phyloP scores from a whole-genome alignment of 2,329 filamentous ascomycete species.

The Aspergillus sp. region DNA sequence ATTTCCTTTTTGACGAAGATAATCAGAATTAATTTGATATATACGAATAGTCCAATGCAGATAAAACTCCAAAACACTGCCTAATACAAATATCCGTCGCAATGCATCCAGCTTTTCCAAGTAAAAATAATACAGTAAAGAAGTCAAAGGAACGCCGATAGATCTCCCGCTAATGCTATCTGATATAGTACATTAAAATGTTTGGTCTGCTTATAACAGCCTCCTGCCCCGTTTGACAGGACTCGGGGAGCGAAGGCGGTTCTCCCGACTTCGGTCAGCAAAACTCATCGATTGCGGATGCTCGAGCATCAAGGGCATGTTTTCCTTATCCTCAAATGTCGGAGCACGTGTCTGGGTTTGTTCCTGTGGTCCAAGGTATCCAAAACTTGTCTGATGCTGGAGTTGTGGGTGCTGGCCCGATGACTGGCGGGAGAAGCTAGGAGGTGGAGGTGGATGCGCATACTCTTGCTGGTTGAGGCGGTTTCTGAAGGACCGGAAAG shows the following conservation, averaged over 20 bases:
- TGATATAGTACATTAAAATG: too few relatives aligned
- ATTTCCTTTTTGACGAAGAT: too few relatives aligned
- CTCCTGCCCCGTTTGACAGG: conserved; percentile 26
- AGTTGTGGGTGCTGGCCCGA: conserved; percentile 19
- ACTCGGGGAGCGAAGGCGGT: conserved; percentile 33
- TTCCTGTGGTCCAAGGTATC: conserved; percentile 18
- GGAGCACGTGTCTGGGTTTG: conserved; percentile 9
- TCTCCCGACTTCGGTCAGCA: conserved; percentile 24
- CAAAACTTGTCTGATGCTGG: conserved; percentile 21
- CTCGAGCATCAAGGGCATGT: conserved; percentile 26
- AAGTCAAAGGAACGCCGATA: too few relatives aligned
- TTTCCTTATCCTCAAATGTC: conserved; percentile 19
- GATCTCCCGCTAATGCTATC: too few relatives aligned
- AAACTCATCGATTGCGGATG: conserved; percentile 25
- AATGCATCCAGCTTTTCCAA: too few relatives aligned
- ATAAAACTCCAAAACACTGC: too few relatives aligned
- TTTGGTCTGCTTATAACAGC: conserved; percentile 6
- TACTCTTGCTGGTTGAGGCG: conserved; percentile 27
- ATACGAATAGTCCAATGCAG: too few relatives aligned
- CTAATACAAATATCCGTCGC: too few relatives aligned
- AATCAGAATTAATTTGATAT: too few relatives aligned
- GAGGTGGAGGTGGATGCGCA: conserved; percentile 10
- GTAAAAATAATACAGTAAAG: too few relatives aligned
- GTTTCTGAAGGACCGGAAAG: conserved; percentile 51
- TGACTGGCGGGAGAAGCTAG: conserved; percentile 18